Evolutionary conservation across 768 basidiomycete species (phyloP).

Genomic region (Leccinum subtestaceum): DNA sequence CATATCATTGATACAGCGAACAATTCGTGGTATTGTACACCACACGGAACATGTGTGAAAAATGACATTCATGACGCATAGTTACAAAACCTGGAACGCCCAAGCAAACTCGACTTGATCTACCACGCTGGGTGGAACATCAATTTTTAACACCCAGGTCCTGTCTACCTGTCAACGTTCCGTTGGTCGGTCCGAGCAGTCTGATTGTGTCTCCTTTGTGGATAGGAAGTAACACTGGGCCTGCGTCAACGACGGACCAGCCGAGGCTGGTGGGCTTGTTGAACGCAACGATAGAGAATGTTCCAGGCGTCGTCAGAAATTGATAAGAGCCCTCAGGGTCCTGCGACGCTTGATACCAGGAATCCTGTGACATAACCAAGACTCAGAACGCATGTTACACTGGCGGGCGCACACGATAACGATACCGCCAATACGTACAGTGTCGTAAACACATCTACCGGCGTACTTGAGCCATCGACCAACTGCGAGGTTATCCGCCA

Average conservation of each 20-base stretch:
- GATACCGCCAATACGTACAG: constrained; percentile 33
- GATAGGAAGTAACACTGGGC: constrained; percentile 41
- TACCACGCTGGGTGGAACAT: constrained; percentile 25
- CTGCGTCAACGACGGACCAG: constrained; percentile 26
- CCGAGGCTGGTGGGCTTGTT: constrained; percentile 27
- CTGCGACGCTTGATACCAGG: constrained; percentile 48
- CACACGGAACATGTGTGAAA: not conserved
- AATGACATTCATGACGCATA: not conserved
- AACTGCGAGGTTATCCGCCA: constrained; percentile 47
- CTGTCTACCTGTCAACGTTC: not conserved
- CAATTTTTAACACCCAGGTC: constrained; percentile 28
- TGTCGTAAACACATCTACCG: constrained; percentile 51
- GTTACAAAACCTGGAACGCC: constrained; percentile 40
- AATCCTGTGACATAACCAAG: constrained; percentile 32
- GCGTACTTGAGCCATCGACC: constrained; percentile 51
- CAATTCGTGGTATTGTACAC: not conserved
- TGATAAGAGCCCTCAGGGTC: constrained; percentile 35
- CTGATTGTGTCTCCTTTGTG: constrained; percentile 40
- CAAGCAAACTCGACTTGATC: constrained; percentile 36
- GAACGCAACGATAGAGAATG: constrained; percentile 51
- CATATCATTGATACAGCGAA: not conserved
- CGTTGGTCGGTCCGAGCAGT: constrained; percentile 36
- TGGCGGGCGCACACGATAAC: not conserved
- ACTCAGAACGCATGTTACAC: not conserved
- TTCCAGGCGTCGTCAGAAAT: constrained; percentile 49